Evolutionary conservation across 2,329 filamentous ascomycete genomes (phyloP).

Genomic region (Colletotrichum sp.): DNA sequence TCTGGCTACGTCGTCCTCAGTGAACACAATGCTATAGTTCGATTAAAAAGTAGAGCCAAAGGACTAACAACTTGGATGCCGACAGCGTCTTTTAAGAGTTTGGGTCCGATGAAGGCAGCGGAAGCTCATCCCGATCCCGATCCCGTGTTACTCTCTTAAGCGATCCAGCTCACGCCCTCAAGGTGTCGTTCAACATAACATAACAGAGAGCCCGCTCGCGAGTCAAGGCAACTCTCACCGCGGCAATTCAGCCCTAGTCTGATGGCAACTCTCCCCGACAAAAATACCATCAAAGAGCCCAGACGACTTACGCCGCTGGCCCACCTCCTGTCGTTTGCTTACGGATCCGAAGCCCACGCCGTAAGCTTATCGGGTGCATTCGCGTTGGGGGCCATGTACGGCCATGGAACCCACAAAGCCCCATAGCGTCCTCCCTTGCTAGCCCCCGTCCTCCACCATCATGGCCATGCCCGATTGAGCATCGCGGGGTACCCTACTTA

Average conservation of each 20-base stretch:
- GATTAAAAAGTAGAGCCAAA: not conserved
- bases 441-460: not conserved
- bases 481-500: not conserved
- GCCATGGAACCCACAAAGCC: not conserved
- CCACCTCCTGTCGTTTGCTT: not conserved
- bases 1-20: not conserved
- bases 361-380: not conserved
- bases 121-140: not conserved
- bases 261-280: not conserved
- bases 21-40: too few relatives aligned
- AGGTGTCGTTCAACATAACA: not conserved
- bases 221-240: not conserved
- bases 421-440: not conserved
- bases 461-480: not conserved
- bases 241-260: not conserved
- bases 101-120: not conserved
- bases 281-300: not conserved
- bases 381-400: not conserved
- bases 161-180: not conserved
- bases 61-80: not conserved
- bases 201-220: not conserved
- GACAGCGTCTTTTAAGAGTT: not conserved
- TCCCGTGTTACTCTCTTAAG: not conserved
- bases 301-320: not conserved
- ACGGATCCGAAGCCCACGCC: not conserved